phyloP scores from a whole-genome alignment of 164 flowering plant genomes.

The Paratinospora sagittata region DNA sequence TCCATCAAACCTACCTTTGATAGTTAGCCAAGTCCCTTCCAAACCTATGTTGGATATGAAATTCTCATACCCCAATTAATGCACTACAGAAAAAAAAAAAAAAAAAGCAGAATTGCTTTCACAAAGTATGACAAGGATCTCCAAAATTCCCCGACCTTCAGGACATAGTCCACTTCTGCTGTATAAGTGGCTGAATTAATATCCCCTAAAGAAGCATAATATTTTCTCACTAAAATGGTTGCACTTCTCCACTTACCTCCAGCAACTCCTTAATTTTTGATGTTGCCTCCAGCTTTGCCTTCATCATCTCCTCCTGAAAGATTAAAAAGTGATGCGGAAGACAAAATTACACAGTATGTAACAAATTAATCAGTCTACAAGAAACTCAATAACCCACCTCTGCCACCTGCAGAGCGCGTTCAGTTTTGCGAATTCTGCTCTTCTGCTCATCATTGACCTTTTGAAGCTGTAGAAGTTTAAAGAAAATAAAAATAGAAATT shows the following conservation, averaged over 20 bases:
- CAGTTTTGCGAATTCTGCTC: conserved; percentile 59
- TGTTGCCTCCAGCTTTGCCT: conserved; percentile 58
- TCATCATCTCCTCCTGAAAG: conserved; percentile 70
- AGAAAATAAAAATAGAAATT: neutral
- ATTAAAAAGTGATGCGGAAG: neutral
- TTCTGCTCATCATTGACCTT: conserved; percentile 67
- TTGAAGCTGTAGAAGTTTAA: conserved; percentile 44
- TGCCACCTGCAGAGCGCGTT: conserved; percentile 79
- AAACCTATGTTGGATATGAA: neutral
- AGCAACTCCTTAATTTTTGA: conserved; percentile 51
- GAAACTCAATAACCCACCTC: conserved; percentile 41
- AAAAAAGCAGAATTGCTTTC: neutral
- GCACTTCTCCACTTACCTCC: conserved; percentile 41
- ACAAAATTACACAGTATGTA: neutral
- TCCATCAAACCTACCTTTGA: neutral
- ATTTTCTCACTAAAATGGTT: neutral
- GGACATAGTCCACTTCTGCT: neutral
- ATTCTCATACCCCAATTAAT: neutral
- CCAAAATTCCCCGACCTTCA: too few species aligned
- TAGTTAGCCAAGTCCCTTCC: neutral
- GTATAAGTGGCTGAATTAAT: neutral
- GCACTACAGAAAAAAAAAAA: neutral
- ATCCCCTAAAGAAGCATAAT: neutral
- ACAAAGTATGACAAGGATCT: neutral
- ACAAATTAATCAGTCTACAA: neutral